Percentiles rank a stretch among this genome's conserved stretches.
These are phyloP conservation scores for Flaveria trinervia DNA, from an alignment of 129 eudicot species.

Conservation along the genomic window DNA sequence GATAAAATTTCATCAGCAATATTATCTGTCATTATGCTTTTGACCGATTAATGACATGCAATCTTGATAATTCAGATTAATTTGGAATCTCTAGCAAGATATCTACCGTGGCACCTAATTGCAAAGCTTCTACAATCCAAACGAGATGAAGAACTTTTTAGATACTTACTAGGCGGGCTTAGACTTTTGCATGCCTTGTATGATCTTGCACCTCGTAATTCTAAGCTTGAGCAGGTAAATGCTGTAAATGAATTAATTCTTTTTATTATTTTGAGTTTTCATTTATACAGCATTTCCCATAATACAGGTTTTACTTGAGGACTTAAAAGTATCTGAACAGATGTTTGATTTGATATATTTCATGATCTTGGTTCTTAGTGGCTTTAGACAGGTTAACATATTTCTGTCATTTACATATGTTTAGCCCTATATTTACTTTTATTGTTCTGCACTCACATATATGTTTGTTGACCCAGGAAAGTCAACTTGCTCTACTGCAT, in stretches of 20 bases:
- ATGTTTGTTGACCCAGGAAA: constrained; percentile 49
- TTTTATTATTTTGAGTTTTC: background rate
- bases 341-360: constrained; percentile 73
- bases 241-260: constrained; percentile 1
- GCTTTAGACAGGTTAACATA: constrained; percentile 54
- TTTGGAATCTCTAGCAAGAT: constrained; percentile 59
- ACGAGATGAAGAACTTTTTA: constrained; percentile 58
- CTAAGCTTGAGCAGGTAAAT: constrained; percentile 74
- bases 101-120: constrained; percentile 64
- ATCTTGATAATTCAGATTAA: constrained; percentile 64
- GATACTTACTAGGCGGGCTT: constrained; percentile 70
- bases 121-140: constrained; percentile 54
- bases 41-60: background rate
- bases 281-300: constrained; percentile 20
- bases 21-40: constrained; percentile 6
- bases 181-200: constrained; percentile 68
- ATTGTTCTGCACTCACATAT: constrained; percentile 22
- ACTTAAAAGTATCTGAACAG: constrained; percentile 73
- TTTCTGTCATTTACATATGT: constrained; percentile 10
- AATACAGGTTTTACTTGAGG: constrained; percentile 83
- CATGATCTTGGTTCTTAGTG: constrained; percentile 49
- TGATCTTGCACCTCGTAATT: constrained; percentile 70
- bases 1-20: constrained; percentile 20
- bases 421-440: background rate
- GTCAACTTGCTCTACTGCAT: constrained; percentile 54